These are phyloP conservation scores for Ogataea chonburiensis DNA, from an alignment of 805 yeast genomes.

Conservation along the genomic window DNA sequence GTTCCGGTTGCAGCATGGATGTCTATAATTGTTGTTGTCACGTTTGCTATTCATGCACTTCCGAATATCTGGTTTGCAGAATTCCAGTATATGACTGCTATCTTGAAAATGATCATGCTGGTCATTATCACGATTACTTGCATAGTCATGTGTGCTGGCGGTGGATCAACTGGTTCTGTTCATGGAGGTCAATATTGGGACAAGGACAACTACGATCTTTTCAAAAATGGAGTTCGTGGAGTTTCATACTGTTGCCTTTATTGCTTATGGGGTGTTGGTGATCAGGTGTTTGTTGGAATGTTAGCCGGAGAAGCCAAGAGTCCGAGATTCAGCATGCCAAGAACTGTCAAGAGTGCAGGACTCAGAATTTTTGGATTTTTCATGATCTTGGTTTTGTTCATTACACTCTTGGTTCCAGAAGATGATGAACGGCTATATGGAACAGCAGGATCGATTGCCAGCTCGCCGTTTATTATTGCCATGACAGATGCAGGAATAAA, in stretches of 20 bases:
- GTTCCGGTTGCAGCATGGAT: constrained; percentile 16
- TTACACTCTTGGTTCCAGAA: constrained; percentile 57
- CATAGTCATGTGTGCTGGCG: constrained; percentile 17
- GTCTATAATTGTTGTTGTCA: constrained; percentile 13
- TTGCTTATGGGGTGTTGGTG: constrained; percentile 17
- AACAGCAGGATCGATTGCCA: constrained; percentile 45
- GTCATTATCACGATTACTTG: constrained; percentile 10
- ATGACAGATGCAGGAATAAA: constrained; percentile 56
- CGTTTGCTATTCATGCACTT: constrained; percentile 12
- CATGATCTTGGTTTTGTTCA: constrained; percentile 44
- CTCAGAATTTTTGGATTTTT: constrained; percentile 36
- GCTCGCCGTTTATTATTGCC: constrained; percentile 72
- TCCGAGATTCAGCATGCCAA: constrained; percentile 16
- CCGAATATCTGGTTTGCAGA: constrained; percentile 16
- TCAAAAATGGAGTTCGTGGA: constrained; percentile 15
- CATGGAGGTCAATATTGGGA: constrained; percentile 15
- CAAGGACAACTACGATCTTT: constrained; percentile 9
- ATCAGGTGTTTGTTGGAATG: constrained; percentile 15
- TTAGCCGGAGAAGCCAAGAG: constrained; percentile 15
- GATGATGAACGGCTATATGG: constrained; percentile 47
- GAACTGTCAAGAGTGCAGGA: constrained; percentile 16
- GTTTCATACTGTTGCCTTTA: constrained; percentile 13
- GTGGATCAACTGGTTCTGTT: constrained; percentile 13
- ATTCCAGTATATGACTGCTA: constrained; percentile 11
- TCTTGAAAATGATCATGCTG: constrained; percentile 12